These are phyloP conservation scores for Xylaria longipes DNA, from an alignment of 495 filamentous ascomycete species.

Conservation along the genomic window DNA sequence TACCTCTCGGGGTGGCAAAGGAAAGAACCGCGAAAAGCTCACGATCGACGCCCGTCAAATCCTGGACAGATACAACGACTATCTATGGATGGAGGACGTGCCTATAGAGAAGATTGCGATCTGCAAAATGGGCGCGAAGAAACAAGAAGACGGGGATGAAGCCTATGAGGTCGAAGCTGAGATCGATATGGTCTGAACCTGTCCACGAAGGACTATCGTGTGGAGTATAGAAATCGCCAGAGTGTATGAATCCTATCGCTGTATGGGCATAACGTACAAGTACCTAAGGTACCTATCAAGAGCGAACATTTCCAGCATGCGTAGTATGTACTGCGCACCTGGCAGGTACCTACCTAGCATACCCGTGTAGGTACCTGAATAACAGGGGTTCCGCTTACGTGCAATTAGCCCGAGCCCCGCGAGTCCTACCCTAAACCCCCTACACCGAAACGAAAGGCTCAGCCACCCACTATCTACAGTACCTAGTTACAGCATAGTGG, in stretches of 20 bases:
- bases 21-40: conserved; percentile 44
- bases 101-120: conserved; percentile 69
- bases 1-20: conserved; percentile 38
- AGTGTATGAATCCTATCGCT: neutral
- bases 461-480: neutral
- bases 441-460: neutral
- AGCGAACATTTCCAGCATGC: too few relatives aligned
- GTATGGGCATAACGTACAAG: too few relatives aligned
- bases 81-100: conserved; percentile 68
- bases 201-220: neutral
- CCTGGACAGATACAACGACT: conserved; percentile 57
- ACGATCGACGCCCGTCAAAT: conserved; percentile 61
- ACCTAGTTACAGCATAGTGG: neutral
- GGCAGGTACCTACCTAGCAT: neutral
- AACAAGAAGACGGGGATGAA: conserved; percentile 52
- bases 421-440: neutral
- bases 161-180: conserved; percentile 60
- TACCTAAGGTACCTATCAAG: too few relatives aligned
- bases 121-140: conserved; percentile 80
- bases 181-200: conserved; percentile 42
- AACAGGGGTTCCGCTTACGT: neutral
- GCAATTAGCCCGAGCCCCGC: neutral
- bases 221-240: neutral
- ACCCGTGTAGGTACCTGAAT: neutral
- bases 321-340: neutral